Conservation (phyloP, 2,329 filamentous ascomycete species). For the Cryphonectria carpinicola region DNA sequence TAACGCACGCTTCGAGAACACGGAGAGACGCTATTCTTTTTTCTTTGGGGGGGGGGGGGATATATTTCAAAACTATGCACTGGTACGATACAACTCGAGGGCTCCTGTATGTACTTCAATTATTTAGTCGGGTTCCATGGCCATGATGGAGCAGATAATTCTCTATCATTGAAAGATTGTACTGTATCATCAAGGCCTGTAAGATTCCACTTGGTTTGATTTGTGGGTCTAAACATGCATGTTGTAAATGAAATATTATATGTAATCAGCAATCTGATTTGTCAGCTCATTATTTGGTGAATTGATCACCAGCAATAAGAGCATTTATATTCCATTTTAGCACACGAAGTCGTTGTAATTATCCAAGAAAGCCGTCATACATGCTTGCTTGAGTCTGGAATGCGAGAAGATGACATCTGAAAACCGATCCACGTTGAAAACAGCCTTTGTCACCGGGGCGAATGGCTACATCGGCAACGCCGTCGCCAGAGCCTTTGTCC, state of each 20-base stretch:
- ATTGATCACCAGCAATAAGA: not conserved
- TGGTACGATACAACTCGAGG: not conserved
- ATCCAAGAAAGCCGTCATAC: not conserved
- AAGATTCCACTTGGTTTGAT: not conserved
- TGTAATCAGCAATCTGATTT: conserved; percentile 8
- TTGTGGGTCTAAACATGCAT: not conserved
- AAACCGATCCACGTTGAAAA: conserved; percentile 29
- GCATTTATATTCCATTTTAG: not conserved
- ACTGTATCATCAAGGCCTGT: not conserved
- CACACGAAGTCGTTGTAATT: not conserved
- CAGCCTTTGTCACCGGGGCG: conserved; percentile 51
- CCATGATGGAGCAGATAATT: not conserved
- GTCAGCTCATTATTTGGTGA: not conserved
- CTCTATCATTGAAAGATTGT: not conserved
- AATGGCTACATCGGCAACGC: conserved; percentile 54
- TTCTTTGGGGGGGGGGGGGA: too few relatives aligned
- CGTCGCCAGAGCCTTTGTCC: conserved; percentile 49
- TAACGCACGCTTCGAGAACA: too few relatives aligned
- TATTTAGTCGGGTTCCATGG: too few relatives aligned
- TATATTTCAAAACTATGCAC: not conserved
- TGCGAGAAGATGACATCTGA: not conserved
- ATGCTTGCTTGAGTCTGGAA: too few relatives aligned
- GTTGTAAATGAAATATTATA: not conserved
- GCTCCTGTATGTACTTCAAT: too few relatives aligned
- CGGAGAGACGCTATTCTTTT: too few relatives aligned